These are phyloP conservation scores for Penicillium occitanis DNA, from an alignment of 2,329 filamentous ascomycete genomes.

Conservation along the genomic window DNA sequence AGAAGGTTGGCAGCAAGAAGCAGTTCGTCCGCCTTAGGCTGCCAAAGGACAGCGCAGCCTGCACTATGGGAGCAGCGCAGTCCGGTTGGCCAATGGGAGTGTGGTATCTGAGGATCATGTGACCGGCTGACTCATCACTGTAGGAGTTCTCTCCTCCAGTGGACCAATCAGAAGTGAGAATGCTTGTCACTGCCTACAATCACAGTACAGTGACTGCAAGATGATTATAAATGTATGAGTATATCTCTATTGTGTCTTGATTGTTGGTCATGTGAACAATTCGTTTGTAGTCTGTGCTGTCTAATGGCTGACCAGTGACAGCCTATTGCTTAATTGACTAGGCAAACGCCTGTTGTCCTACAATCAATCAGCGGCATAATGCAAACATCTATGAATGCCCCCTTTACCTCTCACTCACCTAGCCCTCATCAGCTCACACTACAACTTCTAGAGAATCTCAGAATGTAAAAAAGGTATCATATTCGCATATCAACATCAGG, in stretches of 20 bases:
- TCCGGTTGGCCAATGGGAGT: constrained; percentile 3
- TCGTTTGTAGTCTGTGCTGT: not conserved
- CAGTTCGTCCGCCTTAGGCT: constrained; percentile 5
- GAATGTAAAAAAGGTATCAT: constrained; percentile 11
- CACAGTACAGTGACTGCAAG: not conserved
- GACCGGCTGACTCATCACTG: constrained; percentile 19
- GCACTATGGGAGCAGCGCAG: constrained; percentile 5
- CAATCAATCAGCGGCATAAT: not conserved
- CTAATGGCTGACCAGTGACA: not conserved
- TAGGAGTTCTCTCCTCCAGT: constrained; percentile 1
- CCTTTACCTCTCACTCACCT: not conserved
- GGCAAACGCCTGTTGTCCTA: not conserved
- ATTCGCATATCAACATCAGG: constrained; percentile 4
- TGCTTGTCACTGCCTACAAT: not conserved
- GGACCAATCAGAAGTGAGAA: not conserved
- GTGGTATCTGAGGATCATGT: constrained; percentile 15
- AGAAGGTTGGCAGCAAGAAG: constrained; percentile 15
- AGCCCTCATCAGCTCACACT: not conserved
- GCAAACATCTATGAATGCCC: not conserved
- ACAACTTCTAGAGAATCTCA: not conserved
- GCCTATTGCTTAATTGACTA: not conserved
- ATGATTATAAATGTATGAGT: not conserved
- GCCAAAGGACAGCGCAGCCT: not conserved
- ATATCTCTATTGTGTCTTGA: not conserved
- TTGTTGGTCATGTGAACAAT: not conserved